Percentiles rank a stretch among this genome's conserved stretches.
phyloP scores from a whole-genome alignment of 2,329 filamentous ascomycete species.

The Fusarium penzigii region DNA sequence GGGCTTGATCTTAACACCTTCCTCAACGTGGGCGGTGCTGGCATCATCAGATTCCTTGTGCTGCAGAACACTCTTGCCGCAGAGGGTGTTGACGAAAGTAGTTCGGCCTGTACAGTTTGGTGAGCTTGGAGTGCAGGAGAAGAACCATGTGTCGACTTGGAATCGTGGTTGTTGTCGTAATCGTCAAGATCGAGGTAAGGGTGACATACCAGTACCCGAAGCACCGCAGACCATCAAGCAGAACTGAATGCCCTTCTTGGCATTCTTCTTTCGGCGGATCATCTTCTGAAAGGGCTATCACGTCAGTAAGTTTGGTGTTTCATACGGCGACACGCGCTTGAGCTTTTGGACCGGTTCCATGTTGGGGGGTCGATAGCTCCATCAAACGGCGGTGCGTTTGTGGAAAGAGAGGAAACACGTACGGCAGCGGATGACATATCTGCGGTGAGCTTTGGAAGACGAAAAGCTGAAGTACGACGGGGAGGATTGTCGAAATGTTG shows the following conservation, averaged over 20 bases:
- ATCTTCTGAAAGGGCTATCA: constrained; percentile 64
- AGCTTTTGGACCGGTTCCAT: constrained; percentile 16
- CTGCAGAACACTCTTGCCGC: constrained; percentile 86
- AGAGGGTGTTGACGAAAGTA: constrained; percentile 99
- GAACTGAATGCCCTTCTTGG: constrained; percentile 99
- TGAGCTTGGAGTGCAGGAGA: constrained; percentile 21
- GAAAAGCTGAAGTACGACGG: constrained; percentile 18
- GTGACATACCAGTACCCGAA: constrained; percentile 85
- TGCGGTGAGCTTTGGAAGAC: constrained; percentile 18
- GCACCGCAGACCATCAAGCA: constrained; percentile 99
- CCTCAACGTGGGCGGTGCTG: constrained; percentile 84
- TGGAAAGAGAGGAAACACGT: constrained; percentile 25
- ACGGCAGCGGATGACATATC: constrained; percentile 38
- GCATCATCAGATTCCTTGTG: constrained; percentile 95
- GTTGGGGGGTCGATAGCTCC: constrained; percentile 24
- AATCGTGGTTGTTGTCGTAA: constrained; percentile 7
- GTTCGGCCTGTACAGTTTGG: constrained; percentile 71
- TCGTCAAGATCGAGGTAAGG: constrained; percentile 9
- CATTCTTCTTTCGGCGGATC: constrained; percentile 99
- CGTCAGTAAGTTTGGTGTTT: constrained; percentile 30
- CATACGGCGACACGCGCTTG: constrained; percentile 12
- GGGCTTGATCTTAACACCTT: constrained; percentile 98
- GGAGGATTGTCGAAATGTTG: constrained; percentile 18
- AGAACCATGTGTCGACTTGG: constrained; percentile 12
- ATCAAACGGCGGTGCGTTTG: constrained; percentile 16